A percentile compares a stretch with the other conserved stretches of the same genome.
These are phyloP conservation scores for Ascocoryne sarcoides DNA, from an alignment of 2,329 filamentous ascomycete species.

Conservation along the genomic window DNA sequence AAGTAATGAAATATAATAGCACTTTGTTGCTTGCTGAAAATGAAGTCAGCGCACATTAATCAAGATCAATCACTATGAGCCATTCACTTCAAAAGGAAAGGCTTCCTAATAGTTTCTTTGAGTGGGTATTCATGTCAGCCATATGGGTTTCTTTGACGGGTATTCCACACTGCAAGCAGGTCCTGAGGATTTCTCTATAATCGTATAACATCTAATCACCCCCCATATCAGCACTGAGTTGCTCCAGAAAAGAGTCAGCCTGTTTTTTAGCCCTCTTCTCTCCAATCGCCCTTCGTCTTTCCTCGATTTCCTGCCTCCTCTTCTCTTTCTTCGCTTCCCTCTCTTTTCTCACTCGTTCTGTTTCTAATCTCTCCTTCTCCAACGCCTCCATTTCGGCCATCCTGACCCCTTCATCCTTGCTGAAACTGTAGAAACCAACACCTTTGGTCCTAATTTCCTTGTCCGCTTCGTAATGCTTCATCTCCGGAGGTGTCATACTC, in stretches of 20 bases:
- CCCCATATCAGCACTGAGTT: slow-evolving; percentile 34
- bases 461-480: slow-evolving; percentile 77
- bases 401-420: slow-evolving; percentile 59
- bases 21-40: no score
- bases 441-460: slow-evolving; percentile 81
- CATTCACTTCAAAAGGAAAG: no score
- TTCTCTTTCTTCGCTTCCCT: slow-evolving; percentile 48
- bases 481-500: slow-evolving; percentile 69
- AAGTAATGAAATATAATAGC: no score
- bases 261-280: slow-evolving; percentile 53
- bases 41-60: no score
- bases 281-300: slow-evolving; percentile 34
- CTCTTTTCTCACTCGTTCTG: slow-evolving; percentile 40
- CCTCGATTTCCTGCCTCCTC: slow-evolving; percentile 55
- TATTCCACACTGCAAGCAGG: no score
- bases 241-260: slow-evolving; percentile 65
- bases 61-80: no score
- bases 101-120: no score
- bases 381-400: slow-evolving; percentile 63
- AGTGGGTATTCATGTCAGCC: no score
- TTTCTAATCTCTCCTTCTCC: slow-evolving; percentile 61
- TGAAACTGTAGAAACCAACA: slow-evolving; percentile 87
- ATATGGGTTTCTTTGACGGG: no score
- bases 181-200: no score
- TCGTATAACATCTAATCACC: no score